Evolutionary conservation across 352 stramenopile species (phyloP), one percentile per base, ranked within the genome.

Genomic region (Vaucheria bursata): DNA sequence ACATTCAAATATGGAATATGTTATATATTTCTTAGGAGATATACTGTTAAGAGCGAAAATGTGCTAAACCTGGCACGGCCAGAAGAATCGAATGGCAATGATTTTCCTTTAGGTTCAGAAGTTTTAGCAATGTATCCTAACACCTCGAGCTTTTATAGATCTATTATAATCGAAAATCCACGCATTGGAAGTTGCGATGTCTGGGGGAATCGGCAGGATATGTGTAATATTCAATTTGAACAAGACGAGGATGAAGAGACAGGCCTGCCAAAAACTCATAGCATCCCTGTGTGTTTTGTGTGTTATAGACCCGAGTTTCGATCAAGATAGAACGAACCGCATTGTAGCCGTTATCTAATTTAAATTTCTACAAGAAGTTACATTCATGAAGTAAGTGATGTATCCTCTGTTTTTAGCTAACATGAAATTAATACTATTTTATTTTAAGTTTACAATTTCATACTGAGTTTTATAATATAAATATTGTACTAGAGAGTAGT

Each of bases 101-200:
- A 78, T 33, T 81, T 81, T 25, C 76, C 76, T 1, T 59, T 81
- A 2, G 45, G 50, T 25, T 81, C 67, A 8, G 32, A 38, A 33
- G 76, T 81, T 25, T 73, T 81, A 59, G 71, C 76, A 3, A 68
- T 81, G 33, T 81, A 81, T 25, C 76, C 76, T 7, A 79, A 81
- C 39, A 81, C 76, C 12, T 79, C 76, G 0, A 77, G 70, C 37
- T 81, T 81, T 35, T 81, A 81, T n/a, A 68, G 37, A 0, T 70
- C 76, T 12, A 65, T 52, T 38, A 79, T 81, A 38, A 76, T 59
- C 65, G 59, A 66, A 8, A 70, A 70, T 6, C 45, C 45, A 25
- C 45, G 25, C 12, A 12, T 12, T 25, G 12, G 45, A 12, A 59
- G 45, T 25, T 12, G 12, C 45, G 45, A 12, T 25, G 45, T 59